Evolutionary conservation across 345 rosid species (phyloP), one percentile per base, ranked within the genome.

Genomic region (Firmiana major): DNA sequence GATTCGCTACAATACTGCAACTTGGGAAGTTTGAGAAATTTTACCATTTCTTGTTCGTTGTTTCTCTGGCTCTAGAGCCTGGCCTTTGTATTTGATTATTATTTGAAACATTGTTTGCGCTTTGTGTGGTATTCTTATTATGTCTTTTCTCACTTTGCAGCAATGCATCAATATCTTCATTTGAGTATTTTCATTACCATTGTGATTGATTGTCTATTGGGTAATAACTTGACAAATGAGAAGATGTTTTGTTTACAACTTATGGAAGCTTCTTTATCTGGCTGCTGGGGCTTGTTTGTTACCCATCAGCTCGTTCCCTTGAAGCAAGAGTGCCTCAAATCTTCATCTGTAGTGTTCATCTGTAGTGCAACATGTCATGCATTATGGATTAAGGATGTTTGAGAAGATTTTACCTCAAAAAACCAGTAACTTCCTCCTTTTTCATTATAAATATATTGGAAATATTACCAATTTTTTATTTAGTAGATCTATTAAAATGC

Each of bases 361-460:
- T n/a, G 64, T 54, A 31, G 74, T 72, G 75, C 48, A 17, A 54
- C 15, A 3, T 62, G 51, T 49, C 19, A 31, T 75, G 62, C 46
- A 28, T 26, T 75, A 63, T 58, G 59, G 75, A 70, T 4, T 62
- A 31, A 15, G 43, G 67, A 68, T 26, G 71, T 19, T 59, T 67
- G 83, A 79, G 84, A 79, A 81, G 7, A 80, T 79, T 69, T 67
- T 1, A 45, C 19, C 13, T 15, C 48, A 24, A 7, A 10, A 17
- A 21, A 17, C 12, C 22, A 16, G 45, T 46, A 15, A 7, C 6
- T 46, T 4, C 54, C 7, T 66, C 46, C 46, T 21, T 22, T 38
- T 53, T 65, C 16, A 21, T 19, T 26, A 9, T 22, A n/a, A 13
- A 5, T 60, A 17, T 19, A 12, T 55, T 12, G 31, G 21, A 48